These are phyloP conservation scores for Metschnikowia rubicola DNA, from an alignment of 805 yeast genomes.

Conservation along the genomic window DNA sequence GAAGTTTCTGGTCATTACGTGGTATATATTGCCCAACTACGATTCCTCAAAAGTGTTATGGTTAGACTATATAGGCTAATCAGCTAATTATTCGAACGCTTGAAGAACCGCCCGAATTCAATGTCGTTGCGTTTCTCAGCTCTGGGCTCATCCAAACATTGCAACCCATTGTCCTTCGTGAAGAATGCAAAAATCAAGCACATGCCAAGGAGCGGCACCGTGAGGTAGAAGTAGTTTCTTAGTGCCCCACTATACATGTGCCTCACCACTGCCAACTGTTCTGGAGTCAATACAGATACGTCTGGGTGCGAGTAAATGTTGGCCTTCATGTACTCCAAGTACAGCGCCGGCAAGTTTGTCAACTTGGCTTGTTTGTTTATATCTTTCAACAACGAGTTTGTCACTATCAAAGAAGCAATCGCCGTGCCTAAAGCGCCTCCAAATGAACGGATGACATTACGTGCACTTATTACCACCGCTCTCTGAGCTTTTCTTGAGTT, in stretches of 20 bases:
- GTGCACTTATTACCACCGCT: conserved; percentile 54
- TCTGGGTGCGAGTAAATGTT: conserved; percentile 31
- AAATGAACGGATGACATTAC: conserved; percentile 54
- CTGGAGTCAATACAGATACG: conserved; percentile 17
- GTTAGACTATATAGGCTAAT: no score
- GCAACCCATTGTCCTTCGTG: conserved; percentile 39
- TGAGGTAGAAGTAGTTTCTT: conserved; percentile 29
- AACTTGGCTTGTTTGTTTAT: conserved; percentile 11
- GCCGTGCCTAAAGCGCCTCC: conserved; percentile 66
- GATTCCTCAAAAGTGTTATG: no score
- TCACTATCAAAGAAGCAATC: conserved; percentile 36
- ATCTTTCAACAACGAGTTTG: conserved; percentile 30
- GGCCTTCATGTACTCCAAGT: conserved; percentile 23
- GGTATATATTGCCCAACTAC: no score
- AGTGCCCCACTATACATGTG: conserved; percentile 29
- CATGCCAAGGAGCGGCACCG: conserved; percentile 33
- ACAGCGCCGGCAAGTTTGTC: conserved; percentile 5
- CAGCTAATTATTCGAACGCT: no score
- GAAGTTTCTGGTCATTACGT: no score
- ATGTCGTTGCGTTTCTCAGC: background rate
- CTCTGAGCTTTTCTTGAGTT: conserved; percentile 49
- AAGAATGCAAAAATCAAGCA: conserved; percentile 31
- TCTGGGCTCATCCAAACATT: conserved; percentile 28
- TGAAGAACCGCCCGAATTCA: background rate
- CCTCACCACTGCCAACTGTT: conserved; percentile 20